A percentile compares a stretch with the other conserved stretches of the same genome.
These are phyloP conservation scores for Cercophora sp. DNA, from an alignment of 495 filamentous ascomycete genomes.

Conservation along the genomic window DNA sequence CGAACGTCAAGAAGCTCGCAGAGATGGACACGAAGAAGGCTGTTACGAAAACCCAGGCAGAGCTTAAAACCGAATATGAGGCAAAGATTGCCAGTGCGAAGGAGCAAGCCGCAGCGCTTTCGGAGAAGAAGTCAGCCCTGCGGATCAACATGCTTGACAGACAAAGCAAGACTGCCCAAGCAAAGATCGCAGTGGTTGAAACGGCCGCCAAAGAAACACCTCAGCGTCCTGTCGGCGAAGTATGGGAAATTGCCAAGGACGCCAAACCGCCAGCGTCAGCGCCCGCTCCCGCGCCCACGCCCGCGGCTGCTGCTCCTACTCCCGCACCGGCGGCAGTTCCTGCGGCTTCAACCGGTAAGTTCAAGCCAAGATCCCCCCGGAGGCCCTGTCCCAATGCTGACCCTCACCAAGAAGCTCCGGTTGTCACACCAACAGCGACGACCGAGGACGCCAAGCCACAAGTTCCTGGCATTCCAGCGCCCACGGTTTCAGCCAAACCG, in stretches of 20 bases:
- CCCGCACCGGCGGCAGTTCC: conserved; percentile 21
- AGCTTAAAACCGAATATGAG: conserved; percentile 42
- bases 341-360: conserved; percentile 22
- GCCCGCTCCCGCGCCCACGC: conserved; percentile 8
- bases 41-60: conserved; percentile 47
- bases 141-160: conserved; percentile 80
- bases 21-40: conserved; percentile 55
- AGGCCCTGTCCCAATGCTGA: conserved; percentile 13
- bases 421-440: conserved; percentile 15
- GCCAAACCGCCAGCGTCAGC: conserved; percentile 57
- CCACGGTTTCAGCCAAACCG: neutral
- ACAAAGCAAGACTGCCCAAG: conserved; percentile 56
- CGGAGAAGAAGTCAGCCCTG: conserved; percentile 60
- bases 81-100: conserved; percentile 48
- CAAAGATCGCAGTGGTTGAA: conserved; percentile 73
- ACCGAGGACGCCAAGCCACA: conserved; percentile 24
- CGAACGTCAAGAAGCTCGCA: conserved; percentile 61
- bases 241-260: conserved; percentile 74
- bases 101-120: conserved; percentile 51
- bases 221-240: conserved; percentile 71
- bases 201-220: conserved; percentile 81
- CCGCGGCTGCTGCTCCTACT: conserved; percentile 29
- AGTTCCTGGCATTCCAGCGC: neutral
- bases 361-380: neutral
- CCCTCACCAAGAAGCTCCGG: neutral